These are phyloP conservation scores for Globisporangium spiculum DNA, from an alignment of 352 stramenopile species.

Conservation along the genomic window DNA sequence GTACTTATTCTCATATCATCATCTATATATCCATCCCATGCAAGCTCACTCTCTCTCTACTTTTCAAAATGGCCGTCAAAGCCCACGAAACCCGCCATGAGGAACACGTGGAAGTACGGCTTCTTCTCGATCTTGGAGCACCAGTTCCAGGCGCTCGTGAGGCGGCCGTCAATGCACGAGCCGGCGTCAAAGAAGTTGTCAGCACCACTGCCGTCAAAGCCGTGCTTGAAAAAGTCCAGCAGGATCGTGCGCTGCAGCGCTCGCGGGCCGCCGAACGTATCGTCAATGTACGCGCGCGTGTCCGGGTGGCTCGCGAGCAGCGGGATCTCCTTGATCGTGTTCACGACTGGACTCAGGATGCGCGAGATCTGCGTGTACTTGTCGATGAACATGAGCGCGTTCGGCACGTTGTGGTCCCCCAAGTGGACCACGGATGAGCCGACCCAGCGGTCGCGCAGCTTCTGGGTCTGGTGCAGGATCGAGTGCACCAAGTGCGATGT, in stretches of 20 bases:
- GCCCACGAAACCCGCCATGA: constrained; percentile 90
- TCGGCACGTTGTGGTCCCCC: constrained; percentile 94
- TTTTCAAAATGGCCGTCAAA: constrained; percentile 93
- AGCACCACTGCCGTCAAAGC: constrained; percentile 90
- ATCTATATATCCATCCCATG: background rate
- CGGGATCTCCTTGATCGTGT: constrained; percentile 52
- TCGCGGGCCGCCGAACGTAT: constrained; percentile 61
- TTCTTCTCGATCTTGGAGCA: constrained; percentile 91
- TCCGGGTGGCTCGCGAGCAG: constrained; percentile 37
- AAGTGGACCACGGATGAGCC: constrained; percentile 91
- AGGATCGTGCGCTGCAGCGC: constrained; percentile 83
- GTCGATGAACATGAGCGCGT: constrained; percentile 95
- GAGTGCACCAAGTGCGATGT: constrained; percentile 51
- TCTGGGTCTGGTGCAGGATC: constrained; percentile 50
- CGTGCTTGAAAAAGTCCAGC: constrained; percentile 92
- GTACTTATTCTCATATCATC: too few relatives aligned
- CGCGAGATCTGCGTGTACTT: constrained; percentile 92
- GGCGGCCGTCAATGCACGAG: constrained; percentile 90
- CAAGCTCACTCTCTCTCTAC: constrained; percentile 25
- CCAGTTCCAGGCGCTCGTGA: constrained; percentile 94
- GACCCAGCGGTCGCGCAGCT: constrained; percentile 60
- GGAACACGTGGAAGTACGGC: constrained; percentile 88
- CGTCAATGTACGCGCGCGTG: constrained; percentile 67
- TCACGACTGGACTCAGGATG: constrained; percentile 62
- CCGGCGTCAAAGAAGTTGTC: constrained; percentile 84